Evolutionary conservation across 257 asterid species (phyloP).

Genomic region (Petrea volubilis): DNA sequence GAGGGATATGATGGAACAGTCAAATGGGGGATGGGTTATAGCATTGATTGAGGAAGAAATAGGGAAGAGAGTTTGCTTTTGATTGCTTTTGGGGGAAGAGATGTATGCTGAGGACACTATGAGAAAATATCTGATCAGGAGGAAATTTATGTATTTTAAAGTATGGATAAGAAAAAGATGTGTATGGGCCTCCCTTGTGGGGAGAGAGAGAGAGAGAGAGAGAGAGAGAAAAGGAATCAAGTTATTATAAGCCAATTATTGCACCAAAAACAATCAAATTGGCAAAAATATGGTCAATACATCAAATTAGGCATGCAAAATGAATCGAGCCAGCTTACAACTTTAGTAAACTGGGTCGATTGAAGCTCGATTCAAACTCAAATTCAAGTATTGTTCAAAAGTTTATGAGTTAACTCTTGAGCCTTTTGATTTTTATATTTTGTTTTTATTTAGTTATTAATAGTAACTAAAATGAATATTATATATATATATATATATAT

Average conservation of each 20-base stretch:
- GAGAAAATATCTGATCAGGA: conserved; percentile 34
- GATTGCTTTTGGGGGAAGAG: background rate
- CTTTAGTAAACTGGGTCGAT: too few relatives aligned
- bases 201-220: background rate
- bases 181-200: conserved; percentile 39
- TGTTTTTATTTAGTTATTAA: too few relatives aligned
- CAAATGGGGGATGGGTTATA: background rate
- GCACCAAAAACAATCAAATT: background rate
- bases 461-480: too few relatives aligned
- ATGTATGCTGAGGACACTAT: background rate
- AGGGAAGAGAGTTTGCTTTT: background rate
- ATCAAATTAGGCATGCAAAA: too few relatives aligned
- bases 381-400: too few relatives aligned
- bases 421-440: too few relatives aligned
- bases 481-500: too few relatives aligned
- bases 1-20: background rate
- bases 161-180: conserved; percentile 38
- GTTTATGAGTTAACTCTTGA: too few relatives aligned
- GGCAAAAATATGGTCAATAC: background rate
- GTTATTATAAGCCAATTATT: background rate
- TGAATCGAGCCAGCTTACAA: too few relatives aligned
- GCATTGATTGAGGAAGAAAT: background rate
- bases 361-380: too few relatives aligned
- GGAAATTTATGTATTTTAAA: background rate
- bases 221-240: background rate